phyloP scores from a whole-genome alignment of 2,329 filamentous ascomycete species.

The Trichophyton schoenleinii region DNA sequence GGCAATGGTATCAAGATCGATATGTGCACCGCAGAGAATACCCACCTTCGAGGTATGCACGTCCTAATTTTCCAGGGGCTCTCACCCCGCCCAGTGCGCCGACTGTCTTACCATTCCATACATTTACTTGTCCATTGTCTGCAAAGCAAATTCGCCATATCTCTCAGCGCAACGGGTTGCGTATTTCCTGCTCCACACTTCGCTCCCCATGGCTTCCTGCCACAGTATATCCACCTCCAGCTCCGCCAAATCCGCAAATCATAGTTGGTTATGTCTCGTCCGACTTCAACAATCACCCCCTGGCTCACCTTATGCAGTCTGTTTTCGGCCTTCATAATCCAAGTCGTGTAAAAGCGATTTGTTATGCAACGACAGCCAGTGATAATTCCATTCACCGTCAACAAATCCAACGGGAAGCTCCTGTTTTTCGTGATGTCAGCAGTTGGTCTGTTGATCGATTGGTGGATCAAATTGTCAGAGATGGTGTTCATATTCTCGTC shows the following conservation, averaged over 20 bases:
- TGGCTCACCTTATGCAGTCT: constrained; percentile 97
- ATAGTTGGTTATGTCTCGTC: constrained; percentile 94
- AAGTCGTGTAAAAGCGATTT: constrained; percentile 65
- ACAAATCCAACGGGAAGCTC: constrained; percentile 86
- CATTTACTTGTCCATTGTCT: constrained; percentile 86
- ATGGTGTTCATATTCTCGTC: constrained; percentile 85
- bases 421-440: constrained; percentile 80
- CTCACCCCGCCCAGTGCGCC: constrained; percentile 76
- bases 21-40: constrained; percentile 52
- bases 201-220: constrained; percentile 73
- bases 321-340: constrained; percentile 85
- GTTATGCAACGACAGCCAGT: constrained; percentile 87
- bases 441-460: constrained; percentile 73
- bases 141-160: constrained; percentile 87
- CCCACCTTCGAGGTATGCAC: constrained; percentile 48
- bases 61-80: constrained; percentile 59
- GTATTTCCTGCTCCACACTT: constrained; percentile 84
- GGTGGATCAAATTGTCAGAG: constrained; percentile 71
- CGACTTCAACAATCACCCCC: constrained; percentile 95
- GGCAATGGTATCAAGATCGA: constrained; percentile 79
- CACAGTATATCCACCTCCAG: constrained; percentile 71
- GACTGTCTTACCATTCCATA: constrained; percentile 92
- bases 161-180: constrained; percentile 83
- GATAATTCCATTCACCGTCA: constrained; percentile 79
- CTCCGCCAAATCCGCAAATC: constrained; percentile 68